Evolutionary conservation across 352 stramenopile genomes (phyloP).

Genomic region (Albugo laibachii): DNA sequence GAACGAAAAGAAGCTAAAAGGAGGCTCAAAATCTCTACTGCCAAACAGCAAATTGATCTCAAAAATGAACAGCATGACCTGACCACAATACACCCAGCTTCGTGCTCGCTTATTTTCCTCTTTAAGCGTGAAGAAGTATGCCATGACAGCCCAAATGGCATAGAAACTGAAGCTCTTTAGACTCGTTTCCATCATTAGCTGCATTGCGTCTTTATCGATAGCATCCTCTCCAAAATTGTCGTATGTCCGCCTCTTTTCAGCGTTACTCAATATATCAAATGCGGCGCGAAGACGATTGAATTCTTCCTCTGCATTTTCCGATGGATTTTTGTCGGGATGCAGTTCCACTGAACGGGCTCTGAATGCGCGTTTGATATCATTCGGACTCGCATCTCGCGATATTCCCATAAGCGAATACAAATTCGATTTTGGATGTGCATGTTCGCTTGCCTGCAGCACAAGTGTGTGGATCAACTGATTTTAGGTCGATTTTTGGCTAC

Average conservation of each 20-base stretch:
- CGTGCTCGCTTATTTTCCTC: slow-evolving; percentile 74
- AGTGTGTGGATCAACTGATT: background rate
- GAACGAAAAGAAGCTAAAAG: slow-evolving; percentile 40
- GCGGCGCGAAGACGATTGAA: slow-evolving; percentile 89
- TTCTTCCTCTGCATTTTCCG: slow-evolving; percentile 73
- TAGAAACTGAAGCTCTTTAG: slow-evolving; percentile 90
- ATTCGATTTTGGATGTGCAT: slow-evolving; percentile 54
- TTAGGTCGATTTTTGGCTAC: slow-evolving; percentile 7
- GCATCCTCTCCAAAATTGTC: slow-evolving; percentile 88
- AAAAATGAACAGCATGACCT: slow-evolving; percentile 85
- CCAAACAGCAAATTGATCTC: slow-evolving; percentile 85
- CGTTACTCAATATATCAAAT: slow-evolving; percentile 87
- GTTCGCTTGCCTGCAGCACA: slow-evolving; percentile 60
- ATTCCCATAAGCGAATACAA: slow-evolving; percentile 88
- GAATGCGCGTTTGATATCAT: slow-evolving; percentile 96
- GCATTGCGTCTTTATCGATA: slow-evolving; percentile 77
- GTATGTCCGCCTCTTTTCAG: slow-evolving; percentile 87
- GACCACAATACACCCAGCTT: slow-evolving; percentile 86
- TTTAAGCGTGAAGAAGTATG: slow-evolving; percentile 89
- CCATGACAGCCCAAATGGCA: slow-evolving; percentile 88
- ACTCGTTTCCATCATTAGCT: slow-evolving; percentile 78
- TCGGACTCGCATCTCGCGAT: slow-evolving; percentile 66
- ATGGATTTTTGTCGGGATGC: slow-evolving; percentile 95
- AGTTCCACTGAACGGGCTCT: slow-evolving; percentile 86
- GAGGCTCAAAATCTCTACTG: slow-evolving; percentile 16